Evolutionary conservation across 106 monocot genomes (phyloP).

Genomic region (Iris macrosiphon): DNA sequence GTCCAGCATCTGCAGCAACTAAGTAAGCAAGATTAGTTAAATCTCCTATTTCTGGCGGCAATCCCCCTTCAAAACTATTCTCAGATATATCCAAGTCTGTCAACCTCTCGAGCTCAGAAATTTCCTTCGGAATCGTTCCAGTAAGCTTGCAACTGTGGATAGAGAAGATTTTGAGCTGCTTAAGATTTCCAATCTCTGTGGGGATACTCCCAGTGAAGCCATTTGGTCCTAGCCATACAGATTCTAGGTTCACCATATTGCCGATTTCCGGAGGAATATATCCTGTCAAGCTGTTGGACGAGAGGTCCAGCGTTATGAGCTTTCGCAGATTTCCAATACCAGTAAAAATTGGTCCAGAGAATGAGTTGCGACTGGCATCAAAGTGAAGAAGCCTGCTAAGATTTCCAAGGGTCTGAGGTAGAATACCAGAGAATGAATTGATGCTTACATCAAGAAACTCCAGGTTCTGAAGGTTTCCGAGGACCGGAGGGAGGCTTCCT

Average conservation of each 20-base stretch:
- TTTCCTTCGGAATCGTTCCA: slow-evolving; percentile 56
- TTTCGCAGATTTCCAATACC: slow-evolving; percentile 41
- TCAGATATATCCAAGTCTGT: slow-evolving; percentile 70
- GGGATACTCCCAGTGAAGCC: slow-evolving; percentile 71
- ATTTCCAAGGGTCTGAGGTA: slow-evolving; percentile 57
- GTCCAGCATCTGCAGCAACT: slow-evolving; percentile 58
- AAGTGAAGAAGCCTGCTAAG: slow-evolving; percentile 61
- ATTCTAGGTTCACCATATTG: slow-evolving; percentile 34
- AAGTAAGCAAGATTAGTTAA: slow-evolving; percentile 51
- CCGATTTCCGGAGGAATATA: slow-evolving; percentile 53
- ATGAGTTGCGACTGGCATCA: slow-evolving; percentile 56
- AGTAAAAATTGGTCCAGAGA: slow-evolving; percentile 60
- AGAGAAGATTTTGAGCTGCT: slow-evolving; percentile 37
- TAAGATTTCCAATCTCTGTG: slow-evolving; percentile 60
- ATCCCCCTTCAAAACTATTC: slow-evolving; percentile 57
- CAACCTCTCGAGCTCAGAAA: slow-evolving; percentile 47
- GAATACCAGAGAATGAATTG: slow-evolving; percentile 53
- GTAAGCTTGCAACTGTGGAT: slow-evolving; percentile 56
- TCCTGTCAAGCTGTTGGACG: slow-evolving; percentile 68
- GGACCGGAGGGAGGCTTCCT: slow-evolving; percentile 41
- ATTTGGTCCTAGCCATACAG: slow-evolving; percentile 66
- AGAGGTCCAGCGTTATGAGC: slow-evolving; percentile 66
- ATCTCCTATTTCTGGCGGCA: slow-evolving; percentile 60
- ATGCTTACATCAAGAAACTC: slow-evolving; percentile 54
- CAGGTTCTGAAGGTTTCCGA: slow-evolving; percentile 50